Conservation (phyloP, 78 protist genomes). For the Isochrysis galbana region DNA sequence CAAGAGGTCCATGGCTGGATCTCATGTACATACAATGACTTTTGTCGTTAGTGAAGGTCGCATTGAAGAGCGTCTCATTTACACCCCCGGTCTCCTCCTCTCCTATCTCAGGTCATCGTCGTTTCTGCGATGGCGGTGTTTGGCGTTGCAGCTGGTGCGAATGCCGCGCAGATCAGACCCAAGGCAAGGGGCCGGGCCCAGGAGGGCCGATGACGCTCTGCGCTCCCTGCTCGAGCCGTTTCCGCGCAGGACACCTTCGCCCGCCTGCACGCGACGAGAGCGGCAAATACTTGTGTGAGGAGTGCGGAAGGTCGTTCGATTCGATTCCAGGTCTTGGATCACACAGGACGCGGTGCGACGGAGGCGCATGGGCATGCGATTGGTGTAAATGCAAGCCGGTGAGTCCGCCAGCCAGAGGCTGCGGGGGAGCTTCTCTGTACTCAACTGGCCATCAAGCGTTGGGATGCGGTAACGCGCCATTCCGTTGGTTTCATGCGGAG, state of each 20-base stretch:
- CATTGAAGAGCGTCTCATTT: too few relatives aligned
- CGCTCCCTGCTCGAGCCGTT: background rate
- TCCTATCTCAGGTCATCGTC: too few relatives aligned
- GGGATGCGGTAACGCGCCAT: too few relatives aligned
- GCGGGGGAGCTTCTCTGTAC: too few relatives aligned
- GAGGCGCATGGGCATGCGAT: slow-evolving; percentile 22
- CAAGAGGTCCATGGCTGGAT: too few relatives aligned
- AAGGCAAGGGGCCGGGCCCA: slow-evolving; percentile 8
- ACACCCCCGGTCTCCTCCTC: too few relatives aligned
- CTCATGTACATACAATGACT: too few relatives aligned
- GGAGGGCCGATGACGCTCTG: slow-evolving; percentile 1
- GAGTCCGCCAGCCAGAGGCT: too few relatives aligned
- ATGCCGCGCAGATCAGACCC: background rate
- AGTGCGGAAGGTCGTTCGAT: background rate
- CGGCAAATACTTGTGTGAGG: slow-evolving; percentile 6
- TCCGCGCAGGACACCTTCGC: background rate
- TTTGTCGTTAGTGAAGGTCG: too few relatives aligned
- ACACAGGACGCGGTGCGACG: slow-evolving; percentile 17
- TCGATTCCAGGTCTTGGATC: background rate
- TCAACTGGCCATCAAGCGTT: too few relatives aligned
- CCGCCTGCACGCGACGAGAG: slow-evolving; percentile 7
- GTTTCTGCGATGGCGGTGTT: slow-evolving; percentile 26
- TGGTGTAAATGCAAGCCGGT: too few relatives aligned
- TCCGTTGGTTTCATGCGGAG: too few relatives aligned
- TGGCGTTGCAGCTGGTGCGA: slow-evolving; percentile 34